These are phyloP conservation scores for Oryza glumipatula DNA, from an alignment of 176 grass and related monocot genomes.

Conservation along the genomic window DNA sequence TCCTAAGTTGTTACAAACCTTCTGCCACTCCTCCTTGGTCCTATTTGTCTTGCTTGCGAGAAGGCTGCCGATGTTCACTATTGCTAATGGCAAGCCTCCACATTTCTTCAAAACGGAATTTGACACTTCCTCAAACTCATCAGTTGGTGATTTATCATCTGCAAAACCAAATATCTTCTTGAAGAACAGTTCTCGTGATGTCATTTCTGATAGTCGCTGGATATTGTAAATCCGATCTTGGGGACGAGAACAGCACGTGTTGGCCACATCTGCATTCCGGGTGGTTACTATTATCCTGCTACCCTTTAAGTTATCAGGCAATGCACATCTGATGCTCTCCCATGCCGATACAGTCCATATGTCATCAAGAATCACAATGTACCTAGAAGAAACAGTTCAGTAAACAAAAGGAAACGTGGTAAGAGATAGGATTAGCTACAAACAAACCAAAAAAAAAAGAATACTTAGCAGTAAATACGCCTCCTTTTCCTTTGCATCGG, in stretches of 20 bases:
- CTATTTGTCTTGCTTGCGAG: background rate
- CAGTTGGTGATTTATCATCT: background rate
- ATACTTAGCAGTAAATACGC: no score
- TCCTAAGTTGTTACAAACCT: background rate
- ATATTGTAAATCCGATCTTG: slow-evolving; percentile 50
- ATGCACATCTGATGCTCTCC: slow-evolving; percentile 45
- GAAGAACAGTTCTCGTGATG: slow-evolving; percentile 33
- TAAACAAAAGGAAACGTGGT: background rate
- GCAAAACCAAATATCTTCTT: slow-evolving; percentile 13
- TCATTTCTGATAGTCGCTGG: background rate
- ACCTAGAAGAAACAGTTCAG: background rate
- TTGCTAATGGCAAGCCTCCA: slow-evolving; percentile 2
- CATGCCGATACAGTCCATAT: slow-evolving; percentile 43
- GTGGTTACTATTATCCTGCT: slow-evolving; percentile 59
- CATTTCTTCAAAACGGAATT: slow-evolving; percentile 41
- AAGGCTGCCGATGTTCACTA: background rate
- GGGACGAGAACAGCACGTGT: slow-evolving; percentile 41
- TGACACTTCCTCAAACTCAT: background rate
- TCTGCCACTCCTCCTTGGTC: background rate
- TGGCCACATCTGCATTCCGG: slow-evolving; percentile 33
- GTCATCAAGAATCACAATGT: slow-evolving; percentile 54
- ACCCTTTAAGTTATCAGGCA: slow-evolving; percentile 48
- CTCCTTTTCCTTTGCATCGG: no score
- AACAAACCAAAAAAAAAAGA: no score
- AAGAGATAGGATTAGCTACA: background rate